Percentiles rank a stretch among this genome's conserved stretches.
Evolutionary conservation across 495 filamentous ascomycete species (phyloP).

Genomic region (Oidiodendron maius): DNA sequence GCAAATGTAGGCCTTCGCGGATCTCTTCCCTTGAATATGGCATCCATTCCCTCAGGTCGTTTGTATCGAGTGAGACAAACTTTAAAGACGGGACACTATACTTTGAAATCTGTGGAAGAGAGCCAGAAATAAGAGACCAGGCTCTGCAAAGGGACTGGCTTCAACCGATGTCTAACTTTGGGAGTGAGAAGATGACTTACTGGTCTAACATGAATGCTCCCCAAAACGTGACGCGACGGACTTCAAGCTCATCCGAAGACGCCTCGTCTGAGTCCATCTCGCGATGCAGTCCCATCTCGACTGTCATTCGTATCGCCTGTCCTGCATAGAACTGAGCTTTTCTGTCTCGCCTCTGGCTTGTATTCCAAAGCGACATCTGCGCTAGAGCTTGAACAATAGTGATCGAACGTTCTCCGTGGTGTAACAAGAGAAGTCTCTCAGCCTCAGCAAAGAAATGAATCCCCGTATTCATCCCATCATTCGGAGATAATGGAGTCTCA

Average conservation of each 20-base stretch:
- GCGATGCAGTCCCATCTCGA: slow-evolving; percentile 58
- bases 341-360: slow-evolving; percentile 55
- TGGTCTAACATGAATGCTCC: slow-evolving; percentile 60
- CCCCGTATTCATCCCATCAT: no score
- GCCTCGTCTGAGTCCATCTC: slow-evolving; percentile 18
- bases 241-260: slow-evolving; percentile 40
- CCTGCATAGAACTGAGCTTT: slow-evolving; percentile 60
- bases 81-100: not conserved
- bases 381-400: slow-evolving; percentile 72
- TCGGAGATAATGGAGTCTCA: no score
- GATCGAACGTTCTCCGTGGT: slow-evolving; percentile 50
- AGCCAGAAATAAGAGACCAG: not conserved
- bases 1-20: not conserved
- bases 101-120: not conserved
- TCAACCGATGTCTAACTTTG: not conserved
- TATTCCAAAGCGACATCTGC: slow-evolving; percentile 61
- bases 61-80: not conserved
- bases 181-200: slow-evolving; percentile 30
- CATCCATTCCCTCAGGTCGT: not conserved
- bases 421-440: slow-evolving; percentile 50
- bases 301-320: slow-evolving; percentile 53
- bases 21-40: not conserved
- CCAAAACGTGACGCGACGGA: slow-evolving; percentile 63
- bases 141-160: not conserved
- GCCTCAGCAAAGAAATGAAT: slow-evolving; percentile 54